Evolutionary conservation across 768 basidiomycete species (phyloP), one percentile per base, ranked within the genome.

Genomic region (Mycena rosella): DNA sequence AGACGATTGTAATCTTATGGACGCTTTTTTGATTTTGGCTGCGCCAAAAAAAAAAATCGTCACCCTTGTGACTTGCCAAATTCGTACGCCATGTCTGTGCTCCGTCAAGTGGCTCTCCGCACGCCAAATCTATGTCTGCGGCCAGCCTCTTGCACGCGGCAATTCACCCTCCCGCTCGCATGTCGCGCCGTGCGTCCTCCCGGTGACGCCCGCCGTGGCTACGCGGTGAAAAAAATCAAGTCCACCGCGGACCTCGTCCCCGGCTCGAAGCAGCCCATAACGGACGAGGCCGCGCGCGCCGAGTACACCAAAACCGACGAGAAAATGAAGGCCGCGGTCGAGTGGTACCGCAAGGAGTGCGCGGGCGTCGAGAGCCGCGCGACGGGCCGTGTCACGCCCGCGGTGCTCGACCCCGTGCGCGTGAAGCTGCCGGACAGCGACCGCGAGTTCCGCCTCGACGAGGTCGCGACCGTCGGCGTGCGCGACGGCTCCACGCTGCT

Each of bases 381-480:
- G 1, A 87, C 83, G 59, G 94, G 94, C 32, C 90, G 93, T 29
- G 86, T 96, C 66, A 93, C 91, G 0, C 91, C 94, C 1, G 85
- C 85, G 2, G 72, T 96, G 67, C 85, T 96, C 55, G 81, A 88
- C 15, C 86, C 90, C 0, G 91, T 96, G 8, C 85, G 87, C 22
- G 88, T 95, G 32, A 81, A 80, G 58, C 72, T 87, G 5, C 82
- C 85, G 0, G 83, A 81, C 6, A 74, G 75, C 34, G 79, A 80
- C 34, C 78, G 80, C 30, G 60, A 78, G 4, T 76, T 83, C 48
- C 82, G 77, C 48, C 77, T 96, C 40, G 89, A 94, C 45, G 91
- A 94, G 59, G 75, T 95, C 27, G 91, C 94, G 1, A 94, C 94
- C 0, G 87, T 96, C 22, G 94, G 94, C 10, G 88, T 96, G 42